Conservation (phyloP, 805 yeast genomes). For the Saturnispora silvae region DNA sequence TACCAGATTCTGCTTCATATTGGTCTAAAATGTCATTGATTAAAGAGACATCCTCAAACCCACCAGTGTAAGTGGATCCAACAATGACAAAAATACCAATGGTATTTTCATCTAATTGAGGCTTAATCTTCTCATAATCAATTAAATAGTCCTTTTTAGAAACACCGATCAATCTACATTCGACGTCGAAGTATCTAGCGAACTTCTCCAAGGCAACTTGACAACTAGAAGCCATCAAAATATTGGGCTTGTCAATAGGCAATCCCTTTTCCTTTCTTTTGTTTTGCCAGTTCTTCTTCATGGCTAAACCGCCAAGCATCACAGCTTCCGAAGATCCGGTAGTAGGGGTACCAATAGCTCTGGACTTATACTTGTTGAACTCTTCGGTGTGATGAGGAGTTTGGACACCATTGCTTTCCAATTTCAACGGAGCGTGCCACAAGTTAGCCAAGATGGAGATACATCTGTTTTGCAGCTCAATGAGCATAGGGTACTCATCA, state of each 20-base stretch:
- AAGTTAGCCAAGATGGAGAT: constrained; percentile 66
- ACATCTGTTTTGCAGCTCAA: constrained; percentile 74
- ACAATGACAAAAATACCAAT: constrained; percentile 82
- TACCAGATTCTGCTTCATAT: constrained; percentile 55
- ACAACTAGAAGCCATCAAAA: constrained; percentile 84
- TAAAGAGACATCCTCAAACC: constrained; percentile 65
- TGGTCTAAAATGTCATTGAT: constrained; percentile 59
- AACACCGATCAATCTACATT: constrained; percentile 65
- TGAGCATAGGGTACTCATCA: constrained; percentile 84
- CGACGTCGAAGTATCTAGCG: constrained; percentile 90
- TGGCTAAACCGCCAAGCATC: constrained; percentile 85
- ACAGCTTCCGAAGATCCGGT: constrained; percentile 93
- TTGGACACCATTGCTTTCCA: constrained; percentile 14
- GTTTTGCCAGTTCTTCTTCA: constrained; percentile 84
- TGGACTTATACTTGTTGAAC: constrained; percentile 11
- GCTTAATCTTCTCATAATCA: constrained; percentile 49
- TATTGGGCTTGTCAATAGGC: constrained; percentile 59
- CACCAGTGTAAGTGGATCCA: constrained; percentile 92
- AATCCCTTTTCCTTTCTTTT: constrained; percentile 50
- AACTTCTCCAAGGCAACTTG: constrained; percentile 93
- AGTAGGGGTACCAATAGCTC: constrained; percentile 78
- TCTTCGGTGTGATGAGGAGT: constrained; percentile 9
- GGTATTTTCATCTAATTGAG: constrained; percentile 77
- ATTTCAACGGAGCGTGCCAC: constrained; percentile 58
- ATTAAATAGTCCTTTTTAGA: constrained; percentile 52